Base-by-base conservation (phyloP, 2,329 filamentous ascomycete species). In the Hypoxylon sp. region DNA sequence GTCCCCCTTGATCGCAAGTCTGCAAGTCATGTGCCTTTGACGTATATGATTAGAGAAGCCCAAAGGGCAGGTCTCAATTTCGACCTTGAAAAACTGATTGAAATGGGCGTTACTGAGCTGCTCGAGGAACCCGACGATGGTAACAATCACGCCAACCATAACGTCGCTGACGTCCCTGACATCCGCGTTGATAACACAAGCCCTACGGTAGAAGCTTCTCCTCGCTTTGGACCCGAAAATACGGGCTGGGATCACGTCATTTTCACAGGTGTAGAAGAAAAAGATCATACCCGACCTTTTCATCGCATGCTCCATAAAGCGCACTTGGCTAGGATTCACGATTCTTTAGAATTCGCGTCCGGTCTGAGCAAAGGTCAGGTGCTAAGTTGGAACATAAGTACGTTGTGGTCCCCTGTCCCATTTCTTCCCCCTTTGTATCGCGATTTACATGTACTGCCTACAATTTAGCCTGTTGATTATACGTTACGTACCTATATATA, bases 11-110 rank as follows among this genome's bases (percentile, higher is more conserved):
- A 83, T 0, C 84, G 83, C 24, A 91, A 92, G 75, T 85, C 90
- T 6, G 83, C 92, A 24, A 92, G 89, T 70, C 90, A 93, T 72
- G 85, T 90, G 1, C 90, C 91, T 0, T 82, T 93, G 1, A 86
- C 90, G 0, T 93, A 91, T 87, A 93, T 93, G 86, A 86, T 93
- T 0, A 82, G 86, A 37, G 88, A 90, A 78, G 87, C 88, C 1
- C 82, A 85, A 65, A 83, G 82, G 50, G 92, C 92, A 0, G 92
- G 92, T 0, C 84, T 95, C 14, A 81, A 83, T 0, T 93, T 96
- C 67, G 92, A 95, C 72, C 78, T 86, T 1, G 85, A 87, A 31
- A 93, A 92, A 74, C 84, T 94, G 13, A 83, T 86, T 14, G 86
- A 89, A 26, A 86, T 93, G 79, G 88, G 90, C 24, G 93, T 92